Conservation (phyloP, 2,329 filamentous ascomycete species). For the Arthroderma sp. region DNA sequence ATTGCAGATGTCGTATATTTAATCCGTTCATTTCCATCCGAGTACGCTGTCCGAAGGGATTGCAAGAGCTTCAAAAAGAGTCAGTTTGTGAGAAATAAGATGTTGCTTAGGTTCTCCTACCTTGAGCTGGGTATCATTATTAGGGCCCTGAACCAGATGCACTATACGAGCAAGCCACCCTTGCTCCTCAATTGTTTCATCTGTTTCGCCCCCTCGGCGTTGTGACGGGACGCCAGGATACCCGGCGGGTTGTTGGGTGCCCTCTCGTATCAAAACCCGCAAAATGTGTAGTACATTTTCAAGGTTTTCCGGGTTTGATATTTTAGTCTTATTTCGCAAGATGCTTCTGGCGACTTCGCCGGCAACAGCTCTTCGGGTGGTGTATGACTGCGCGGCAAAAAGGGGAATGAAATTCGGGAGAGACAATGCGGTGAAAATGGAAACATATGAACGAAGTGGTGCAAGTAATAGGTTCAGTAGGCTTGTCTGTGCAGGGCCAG, state of each 20-base stretch:
- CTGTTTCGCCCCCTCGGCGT: constrained; percentile 68
- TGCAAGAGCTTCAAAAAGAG: constrained; percentile 53
- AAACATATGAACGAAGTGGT: constrained; percentile 77
- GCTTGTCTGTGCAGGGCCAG: constrained; percentile 71
- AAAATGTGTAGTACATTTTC: constrained; percentile 81
- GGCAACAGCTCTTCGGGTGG: constrained; percentile 78
- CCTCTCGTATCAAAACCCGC: constrained; percentile 86
- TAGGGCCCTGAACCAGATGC: constrained; percentile 66
- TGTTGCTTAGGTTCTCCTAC: constrained; percentile 19
- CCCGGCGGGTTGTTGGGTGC: constrained; percentile 66
- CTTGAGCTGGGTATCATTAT: constrained; percentile 91
- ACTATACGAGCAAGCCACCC: constrained; percentile 90
- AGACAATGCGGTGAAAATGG: constrained; percentile 89
- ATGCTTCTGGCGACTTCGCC: constrained; percentile 74
- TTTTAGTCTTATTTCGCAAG: constrained; percentile 67
- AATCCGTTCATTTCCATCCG: constrained; percentile 86
- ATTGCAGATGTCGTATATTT: constrained; percentile 90
- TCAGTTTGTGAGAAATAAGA: constrained; percentile 11
- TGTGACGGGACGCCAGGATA: constrained; percentile 68
- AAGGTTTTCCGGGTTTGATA: constrained; percentile 64
- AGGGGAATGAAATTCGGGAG: constrained; percentile 86
- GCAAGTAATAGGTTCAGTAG: constrained; percentile 81
- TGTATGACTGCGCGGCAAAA: constrained; percentile 81
- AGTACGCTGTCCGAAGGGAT: constrained; percentile 71
- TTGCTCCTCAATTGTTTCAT: constrained; percentile 96